Base-by-base conservation (phyloP, 2,329 filamentous ascomycete genomes). In the Neurospora sp. region DNA sequence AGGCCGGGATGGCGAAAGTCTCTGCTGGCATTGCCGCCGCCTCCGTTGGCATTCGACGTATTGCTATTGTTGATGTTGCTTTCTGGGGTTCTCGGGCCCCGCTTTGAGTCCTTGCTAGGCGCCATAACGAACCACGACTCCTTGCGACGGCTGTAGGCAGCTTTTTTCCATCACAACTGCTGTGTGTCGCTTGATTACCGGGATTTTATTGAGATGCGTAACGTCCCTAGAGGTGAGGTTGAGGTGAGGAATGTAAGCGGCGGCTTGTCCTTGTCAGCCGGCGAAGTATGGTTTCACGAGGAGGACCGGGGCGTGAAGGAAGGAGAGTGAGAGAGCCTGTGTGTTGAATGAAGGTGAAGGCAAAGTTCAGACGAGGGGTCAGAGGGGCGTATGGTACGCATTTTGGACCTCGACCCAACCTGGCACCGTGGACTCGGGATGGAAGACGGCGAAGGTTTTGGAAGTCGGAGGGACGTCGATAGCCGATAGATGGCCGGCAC, bases 61-160 rank as follows among this genome's bases (percentile, higher is more conserved):
- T 67, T 71, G 58, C 67, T 70, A 42, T 62, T 62, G 23, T 38
- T 67, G 66, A 36, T 38, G 42, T 17, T 58, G 58, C 66, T 40
- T 38, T 69, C 68, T 33, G 67, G 40, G 38, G 70, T 36, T 62
- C 39, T 69, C 19, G 17, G n/a, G 33, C 70, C 70, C 67, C 70
- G 71, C 67, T 72, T 68, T 67, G 36, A 39, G 38, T 71, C 52
- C 66, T 67, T 58, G 42, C 28, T 62, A 62, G 52, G 67, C 66
- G 67, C 67, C 70, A 72, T 72, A 33, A 62, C 15, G 52, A 62
- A 62, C 23, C 52, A 62, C 52, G 10, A 36, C 62, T 67, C 38
- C 52, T 62, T 62, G 52, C 23, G 52, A 62, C 52, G 13, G 13
- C 52, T 33, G 52, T 17, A 10, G 17, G 19, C 46, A 52, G 17